A percentile compares a stretch with the other conserved stretches of the same genome.
Evolutionary conservation across 495 filamentous ascomycete species (phyloP).

Genomic region (Neurospora terricola): DNA sequence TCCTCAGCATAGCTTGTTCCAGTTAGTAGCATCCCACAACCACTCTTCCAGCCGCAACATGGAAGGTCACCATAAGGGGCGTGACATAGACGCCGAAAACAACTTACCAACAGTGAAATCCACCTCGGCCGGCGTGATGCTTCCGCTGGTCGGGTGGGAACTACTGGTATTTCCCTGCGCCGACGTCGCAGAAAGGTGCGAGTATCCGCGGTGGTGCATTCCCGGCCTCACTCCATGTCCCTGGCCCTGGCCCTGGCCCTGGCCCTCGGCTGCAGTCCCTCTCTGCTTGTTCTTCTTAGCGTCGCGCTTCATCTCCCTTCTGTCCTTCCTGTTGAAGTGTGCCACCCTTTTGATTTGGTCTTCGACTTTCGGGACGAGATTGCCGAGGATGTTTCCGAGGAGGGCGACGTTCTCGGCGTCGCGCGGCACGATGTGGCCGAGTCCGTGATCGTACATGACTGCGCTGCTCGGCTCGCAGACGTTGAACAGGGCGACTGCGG

Average conservation of each 20-base stretch:
- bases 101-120: not conserved
- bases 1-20: not conserved
- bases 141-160: not conserved
- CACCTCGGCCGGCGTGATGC: not conserved
- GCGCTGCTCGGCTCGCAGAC: constrained; percentile 41
- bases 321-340: not conserved
- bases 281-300: not conserved
- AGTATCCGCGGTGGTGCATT: not conserved
- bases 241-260: not conserved
- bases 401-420: constrained; percentile 36
- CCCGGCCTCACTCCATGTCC: not conserved
- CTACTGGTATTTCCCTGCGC: not conserved
- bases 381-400: constrained; percentile 24
- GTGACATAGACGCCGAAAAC: not conserved
- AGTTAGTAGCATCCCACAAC: not conserved
- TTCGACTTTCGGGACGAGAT: constrained; percentile 22
- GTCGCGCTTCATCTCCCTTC: not conserved
- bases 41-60: not conserved
- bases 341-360: not conserved
- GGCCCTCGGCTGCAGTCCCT: not conserved
- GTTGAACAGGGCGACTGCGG: constrained; percentile 46
- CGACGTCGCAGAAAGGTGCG: not conserved
- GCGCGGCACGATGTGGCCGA: constrained; percentile 44
- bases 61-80: not conserved
- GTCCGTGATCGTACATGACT: constrained; percentile 46